phyloP scores from a whole-genome alignment of 495 filamentous ascomycete species.

The Penicillium maclennaniae region DNA sequence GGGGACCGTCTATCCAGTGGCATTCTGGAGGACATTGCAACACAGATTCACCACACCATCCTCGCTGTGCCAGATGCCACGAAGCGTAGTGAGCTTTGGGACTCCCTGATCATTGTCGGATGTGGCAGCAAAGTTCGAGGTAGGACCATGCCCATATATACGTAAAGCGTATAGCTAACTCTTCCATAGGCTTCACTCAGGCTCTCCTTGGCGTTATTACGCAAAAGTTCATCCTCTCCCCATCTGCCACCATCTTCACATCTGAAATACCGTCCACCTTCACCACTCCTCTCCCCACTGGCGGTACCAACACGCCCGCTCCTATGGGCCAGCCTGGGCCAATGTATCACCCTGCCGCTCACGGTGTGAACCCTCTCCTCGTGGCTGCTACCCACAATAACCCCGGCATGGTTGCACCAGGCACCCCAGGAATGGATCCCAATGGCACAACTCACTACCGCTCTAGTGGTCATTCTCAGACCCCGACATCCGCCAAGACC shows the following conservation, averaged over 20 bases:
- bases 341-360: conserved; percentile 43
- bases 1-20: conserved; percentile 48
- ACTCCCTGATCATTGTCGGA: conserved; percentile 80
- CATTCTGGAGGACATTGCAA: conserved; percentile 74
- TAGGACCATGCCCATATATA: conserved; percentile 19
- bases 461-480: conserved; percentile 80
- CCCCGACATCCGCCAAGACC: conserved; percentile 79
- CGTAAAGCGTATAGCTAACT: neutral
- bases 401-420: conserved; percentile 35
- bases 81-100: conserved; percentile 83
- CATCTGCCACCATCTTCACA: conserved; percentile 93
- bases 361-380: conserved; percentile 83
- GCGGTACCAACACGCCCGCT: conserved; percentile 86
- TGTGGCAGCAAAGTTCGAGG: conserved; percentile 83
- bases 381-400: conserved; percentile 82
- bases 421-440: conserved; percentile 39
- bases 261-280: conserved; percentile 90
- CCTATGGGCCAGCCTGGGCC: conserved; percentile 51
- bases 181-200: conserved; percentile 66
- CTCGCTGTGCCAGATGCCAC: conserved; percentile 72
- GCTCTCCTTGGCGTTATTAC: conserved; percentile 74
- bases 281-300: conserved; percentile 84
- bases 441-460: conserved; percentile 37
- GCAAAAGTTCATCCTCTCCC: conserved; percentile 82
- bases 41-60: conserved; percentile 76